These are phyloP conservation scores for Sutorius australiensis DNA, from an alignment of 768 basidiomycete species.

Conservation along the genomic window DNA sequence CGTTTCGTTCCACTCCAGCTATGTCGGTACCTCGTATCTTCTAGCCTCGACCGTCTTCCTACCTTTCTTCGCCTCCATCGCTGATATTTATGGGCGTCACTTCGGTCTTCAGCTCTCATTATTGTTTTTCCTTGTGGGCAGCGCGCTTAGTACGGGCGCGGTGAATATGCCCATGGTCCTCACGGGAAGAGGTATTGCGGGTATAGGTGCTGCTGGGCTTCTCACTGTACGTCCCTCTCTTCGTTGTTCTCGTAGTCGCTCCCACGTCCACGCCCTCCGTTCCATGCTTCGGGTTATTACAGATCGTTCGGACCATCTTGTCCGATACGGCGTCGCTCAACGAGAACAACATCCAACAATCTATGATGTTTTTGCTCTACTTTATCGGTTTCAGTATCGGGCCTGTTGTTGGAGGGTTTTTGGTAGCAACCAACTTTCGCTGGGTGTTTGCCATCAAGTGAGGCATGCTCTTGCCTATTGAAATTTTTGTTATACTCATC, in stretches of 20 bases:
- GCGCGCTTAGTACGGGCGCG: slow-evolving; percentile 45
- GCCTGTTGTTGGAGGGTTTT: slow-evolving; percentile 41
- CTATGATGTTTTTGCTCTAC: slow-evolving; percentile 42
- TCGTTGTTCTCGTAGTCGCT: neutral
- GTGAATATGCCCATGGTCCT: slow-evolving; percentile 44
- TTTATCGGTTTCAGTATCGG: slow-evolving; percentile 40
- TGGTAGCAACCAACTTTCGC: slow-evolving; percentile 40
- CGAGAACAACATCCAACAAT: slow-evolving; percentile 40
- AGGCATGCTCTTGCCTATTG: slow-evolving; percentile 2
- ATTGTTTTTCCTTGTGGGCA: slow-evolving; percentile 44
- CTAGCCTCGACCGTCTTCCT: slow-evolving; percentile 52
- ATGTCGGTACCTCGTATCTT: slow-evolving; percentile 49
- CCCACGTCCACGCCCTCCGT: neutral
- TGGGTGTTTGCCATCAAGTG: slow-evolving; percentile 59
- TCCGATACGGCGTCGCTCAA: slow-evolving; percentile 43
- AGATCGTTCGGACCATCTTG: slow-evolving; percentile 42
- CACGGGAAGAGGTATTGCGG: slow-evolving; percentile 46
- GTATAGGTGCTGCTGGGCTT: slow-evolving; percentile 46
- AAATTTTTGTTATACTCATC: neutral
- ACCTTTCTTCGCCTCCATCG: slow-evolving; percentile 46
- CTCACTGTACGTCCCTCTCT: slow-evolving; percentile 26
- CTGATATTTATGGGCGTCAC: slow-evolving; percentile 50
- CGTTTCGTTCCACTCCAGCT: slow-evolving; percentile 25
- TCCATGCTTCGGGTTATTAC: neutral
- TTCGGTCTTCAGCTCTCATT: slow-evolving; percentile 43